Conservation (phyloP, 106 monocot species). For the Posidonia australis region DNA sequence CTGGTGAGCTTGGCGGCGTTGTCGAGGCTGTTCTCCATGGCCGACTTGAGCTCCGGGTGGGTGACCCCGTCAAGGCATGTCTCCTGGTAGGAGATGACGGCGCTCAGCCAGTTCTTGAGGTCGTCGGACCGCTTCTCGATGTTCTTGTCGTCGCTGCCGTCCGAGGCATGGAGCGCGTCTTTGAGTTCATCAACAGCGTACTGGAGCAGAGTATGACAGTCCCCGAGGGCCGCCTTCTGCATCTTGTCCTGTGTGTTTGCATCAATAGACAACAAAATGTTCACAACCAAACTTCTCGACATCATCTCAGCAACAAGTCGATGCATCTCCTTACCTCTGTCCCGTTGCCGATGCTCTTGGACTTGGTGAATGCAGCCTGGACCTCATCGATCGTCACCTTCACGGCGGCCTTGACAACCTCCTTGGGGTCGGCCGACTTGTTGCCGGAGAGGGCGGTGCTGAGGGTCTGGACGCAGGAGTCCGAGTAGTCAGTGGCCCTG, state of each 20-base stretch:
- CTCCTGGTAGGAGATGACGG: conserved; percentile 49
- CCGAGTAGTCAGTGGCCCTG: conserved; percentile 16
- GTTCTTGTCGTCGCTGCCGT: background rate
- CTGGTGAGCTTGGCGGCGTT: conserved; percentile 40
- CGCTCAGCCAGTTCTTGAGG: conserved; percentile 43
- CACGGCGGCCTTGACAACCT: conserved; percentile 14
- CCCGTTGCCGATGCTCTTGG: conserved; percentile 2
- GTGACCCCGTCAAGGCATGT: conserved; percentile 55
- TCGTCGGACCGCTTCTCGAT: conserved; percentile 22
- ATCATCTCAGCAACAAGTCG: too few species aligned
- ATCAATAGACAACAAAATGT: background rate
- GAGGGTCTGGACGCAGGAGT: conserved; percentile 13
- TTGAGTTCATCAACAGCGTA: conserved; percentile 21
- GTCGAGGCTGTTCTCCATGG: conserved; percentile 19
- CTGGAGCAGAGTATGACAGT: conserved; percentile 38
- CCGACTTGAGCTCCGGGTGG: conserved; percentile 28
- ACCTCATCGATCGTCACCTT: conserved; percentile 12
- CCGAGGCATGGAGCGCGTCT: conserved; percentile 6
- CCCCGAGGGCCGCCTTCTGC: conserved; percentile 25
- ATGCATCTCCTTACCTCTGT: conserved; percentile 1
- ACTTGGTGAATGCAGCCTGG: conserved; percentile 1
- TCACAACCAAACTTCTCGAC: too few species aligned
- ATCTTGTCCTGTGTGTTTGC: conserved; percentile 3
- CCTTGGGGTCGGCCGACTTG: conserved; percentile 8
- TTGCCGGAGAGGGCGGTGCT: conserved; percentile 7